Base-by-base conservation (phyloP, 345 rosid species). In the Gynandropsis gynandra region DNA sequence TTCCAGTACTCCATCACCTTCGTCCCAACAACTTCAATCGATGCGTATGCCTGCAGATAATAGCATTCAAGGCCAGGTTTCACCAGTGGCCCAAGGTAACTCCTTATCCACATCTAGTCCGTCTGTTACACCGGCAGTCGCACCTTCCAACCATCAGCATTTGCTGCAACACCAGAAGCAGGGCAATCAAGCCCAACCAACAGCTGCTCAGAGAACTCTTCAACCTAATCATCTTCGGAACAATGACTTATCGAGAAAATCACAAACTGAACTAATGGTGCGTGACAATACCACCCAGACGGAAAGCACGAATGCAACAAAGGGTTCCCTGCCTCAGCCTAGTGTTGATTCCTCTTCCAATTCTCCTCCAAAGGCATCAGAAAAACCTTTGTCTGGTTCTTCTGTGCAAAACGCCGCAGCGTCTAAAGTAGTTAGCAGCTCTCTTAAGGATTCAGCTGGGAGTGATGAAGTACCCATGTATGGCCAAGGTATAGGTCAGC, bases 31-130 rank as follows among this genome's bases (percentile, higher is more conserved):
- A 45, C 65, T 58, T 48, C 85, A 76, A 70, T 82, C 74, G 68
- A 66, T 54, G 68, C 75, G 80, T 56, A 65, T 82, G 59, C 78
- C 70, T 73, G 73, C 82, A 42, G 98, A 87, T 50, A 72, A 68
- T 70, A 63, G 69, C 50, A 42, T 52, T 47, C 80, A 74, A 67
- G 80, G 75, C 38, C 79, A 75, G 67, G 71, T 61, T 39, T 68
- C 71, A 31, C 63, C 71, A 8, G 63, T 58, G 37, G 43, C 70
- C 37, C 72, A 85, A 42, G 76, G 78, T 65, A 77, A 74, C 59
- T 42, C 70, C 16, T 52, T 50, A 16, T 31, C 84, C 16, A 52
- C 72, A 32, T 48, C 63, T 40, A 74, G 61, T 62, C 77, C 78
- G 61, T 63, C 81, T 47, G 64, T 57, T 67, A 62, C 80, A 34